Evolutionary conservation across 352 stramenopile species (phyloP).

Genomic region (Globisporangium polare): DNA sequence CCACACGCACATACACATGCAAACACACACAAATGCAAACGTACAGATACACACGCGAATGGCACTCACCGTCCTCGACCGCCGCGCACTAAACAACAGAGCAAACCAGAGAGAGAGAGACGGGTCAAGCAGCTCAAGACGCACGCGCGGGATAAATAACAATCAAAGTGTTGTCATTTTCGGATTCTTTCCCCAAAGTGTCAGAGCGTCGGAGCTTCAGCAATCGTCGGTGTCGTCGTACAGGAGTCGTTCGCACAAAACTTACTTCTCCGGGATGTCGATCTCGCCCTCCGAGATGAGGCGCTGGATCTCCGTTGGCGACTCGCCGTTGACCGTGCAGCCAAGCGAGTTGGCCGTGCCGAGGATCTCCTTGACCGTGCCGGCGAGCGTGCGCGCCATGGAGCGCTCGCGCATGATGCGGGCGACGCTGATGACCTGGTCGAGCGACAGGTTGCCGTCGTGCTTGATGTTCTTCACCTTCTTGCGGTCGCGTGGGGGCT

Average conservation of each 20-base stretch:
- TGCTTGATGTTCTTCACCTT: slow-evolving; percentile 99
- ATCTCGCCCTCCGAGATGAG: slow-evolving; percentile 96
- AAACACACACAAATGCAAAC: slow-evolving; percentile 1
- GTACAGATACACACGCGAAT: not conserved
- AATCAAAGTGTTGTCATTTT: slow-evolving; percentile 15
- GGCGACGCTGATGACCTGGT: slow-evolving; percentile 99
- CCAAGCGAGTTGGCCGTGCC: slow-evolving; percentile 98
- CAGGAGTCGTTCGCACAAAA: slow-evolving; percentile 1
- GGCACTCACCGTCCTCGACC: slow-evolving; percentile 2
- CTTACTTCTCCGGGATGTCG: slow-evolving; percentile 97
- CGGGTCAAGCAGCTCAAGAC: slow-evolving; percentile 3
- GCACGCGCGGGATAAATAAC: slow-evolving; percentile 16
- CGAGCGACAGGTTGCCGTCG: slow-evolving; percentile 99
- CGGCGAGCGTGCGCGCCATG: slow-evolving; percentile 94
- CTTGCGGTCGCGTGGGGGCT: slow-evolving; percentile 98
- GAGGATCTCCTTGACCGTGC: slow-evolving; percentile 99
- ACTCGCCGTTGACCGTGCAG: slow-evolving; percentile 99
- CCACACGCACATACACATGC: slow-evolving; percentile 6
- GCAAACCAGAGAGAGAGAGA: slow-evolving; percentile 2
- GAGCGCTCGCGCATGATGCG: slow-evolving; percentile 97
- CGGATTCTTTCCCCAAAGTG: slow-evolving; percentile 11
- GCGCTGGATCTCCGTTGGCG: slow-evolving; percentile 94
- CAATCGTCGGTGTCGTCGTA: not conserved
- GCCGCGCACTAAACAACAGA: not conserved
- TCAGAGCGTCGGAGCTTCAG: slow-evolving; percentile 9